Base-by-base conservation (phyloP, 805 yeast genomes). In the Lipomyces chichibuensis region DNA sequence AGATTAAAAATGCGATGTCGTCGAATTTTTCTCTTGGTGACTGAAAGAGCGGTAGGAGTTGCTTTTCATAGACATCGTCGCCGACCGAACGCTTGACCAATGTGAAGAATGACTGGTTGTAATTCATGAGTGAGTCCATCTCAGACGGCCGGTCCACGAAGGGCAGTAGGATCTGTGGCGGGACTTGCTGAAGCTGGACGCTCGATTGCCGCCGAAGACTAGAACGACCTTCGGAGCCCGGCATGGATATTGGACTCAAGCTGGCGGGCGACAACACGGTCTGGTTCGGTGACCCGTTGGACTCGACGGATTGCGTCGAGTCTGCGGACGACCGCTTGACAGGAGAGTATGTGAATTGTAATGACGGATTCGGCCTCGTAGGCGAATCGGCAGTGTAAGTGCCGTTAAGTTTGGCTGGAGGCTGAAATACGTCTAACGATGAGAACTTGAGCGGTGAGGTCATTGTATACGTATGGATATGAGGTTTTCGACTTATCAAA, bases 121-220 rank as follows among this genome's bases (percentile, higher is more conserved):
- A 63, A 8, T 35, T 33, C 35, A 60, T 29, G 51, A 68, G 67
- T 20, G 60, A 54, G n/a, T 58, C 33, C 17, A 68, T 59, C 25
- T 68, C 71, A 1, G 63, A 59, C 6, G 71, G 71, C 20, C 71
- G 54, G 62, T 68, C 67, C 55, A 68, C n/a, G 32, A 65, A 49
- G 25, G 71, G 71, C 20, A 68, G 63, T 14, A 68, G 57, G 57
- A 68, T 65, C 60, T 68, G 69, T 17, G 69, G 62, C 52, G 71
- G 68, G 13, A 68, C 46, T 27, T 37, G 62, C 51, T 60, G 69
- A 39, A 65, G 35, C 51, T 62, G 49, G 27, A 67, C 62, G 14
- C 63, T 51, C 11, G 69, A 62, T 27, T 37, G 60, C 37, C 62
- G 62, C 33, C 65, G 62, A 11, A 0, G 17, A 11, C 25, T 17